phyloP scores from a whole-genome alignment of 345 rosid species.

The Bruguiera gymnorhiza region DNA sequence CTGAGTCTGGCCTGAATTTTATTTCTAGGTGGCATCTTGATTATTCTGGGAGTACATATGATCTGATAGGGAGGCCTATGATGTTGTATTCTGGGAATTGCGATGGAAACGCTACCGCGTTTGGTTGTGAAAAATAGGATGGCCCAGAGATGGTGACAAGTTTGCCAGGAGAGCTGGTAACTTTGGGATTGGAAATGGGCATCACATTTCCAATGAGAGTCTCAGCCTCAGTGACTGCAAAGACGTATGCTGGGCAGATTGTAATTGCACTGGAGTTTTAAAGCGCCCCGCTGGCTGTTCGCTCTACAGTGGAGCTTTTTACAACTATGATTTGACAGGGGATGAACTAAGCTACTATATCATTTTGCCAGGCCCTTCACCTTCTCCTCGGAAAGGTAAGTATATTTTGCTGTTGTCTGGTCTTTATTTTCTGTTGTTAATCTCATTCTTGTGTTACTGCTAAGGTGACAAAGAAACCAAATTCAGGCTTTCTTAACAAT shows the following conservation, averaged over 20 bases:
- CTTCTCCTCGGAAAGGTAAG: neutral
- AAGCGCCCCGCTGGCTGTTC: neutral
- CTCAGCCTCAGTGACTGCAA: constrained; percentile 9
- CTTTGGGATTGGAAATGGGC: neutral
- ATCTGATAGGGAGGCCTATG: neutral
- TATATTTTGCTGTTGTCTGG: neutral
- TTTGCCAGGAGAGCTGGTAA: neutral
- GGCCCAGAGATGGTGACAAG: constrained; percentile 1
- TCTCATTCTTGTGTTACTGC: no score
- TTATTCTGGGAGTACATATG: neutral
- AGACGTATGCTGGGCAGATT: constrained; percentile 13
- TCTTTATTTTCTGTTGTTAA: neutral
- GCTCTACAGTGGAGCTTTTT: neutral
- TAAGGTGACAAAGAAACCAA: no score
- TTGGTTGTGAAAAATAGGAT: constrained; percentile 10
- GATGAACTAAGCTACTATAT: neutral
- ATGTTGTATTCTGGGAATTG: neutral
- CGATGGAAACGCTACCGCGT: neutral
- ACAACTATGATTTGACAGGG: neutral
- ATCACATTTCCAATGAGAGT: neutral
- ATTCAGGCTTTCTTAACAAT: no score
- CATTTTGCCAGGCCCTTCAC: neutral
- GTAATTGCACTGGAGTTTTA: constrained; percentile 1
- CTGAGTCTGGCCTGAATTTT: neutral
- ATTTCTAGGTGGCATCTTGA: neutral